phyloP scores from a whole-genome alignment of 1,284 basidiomycete genomes.

The Leccinum variabile region DNA sequence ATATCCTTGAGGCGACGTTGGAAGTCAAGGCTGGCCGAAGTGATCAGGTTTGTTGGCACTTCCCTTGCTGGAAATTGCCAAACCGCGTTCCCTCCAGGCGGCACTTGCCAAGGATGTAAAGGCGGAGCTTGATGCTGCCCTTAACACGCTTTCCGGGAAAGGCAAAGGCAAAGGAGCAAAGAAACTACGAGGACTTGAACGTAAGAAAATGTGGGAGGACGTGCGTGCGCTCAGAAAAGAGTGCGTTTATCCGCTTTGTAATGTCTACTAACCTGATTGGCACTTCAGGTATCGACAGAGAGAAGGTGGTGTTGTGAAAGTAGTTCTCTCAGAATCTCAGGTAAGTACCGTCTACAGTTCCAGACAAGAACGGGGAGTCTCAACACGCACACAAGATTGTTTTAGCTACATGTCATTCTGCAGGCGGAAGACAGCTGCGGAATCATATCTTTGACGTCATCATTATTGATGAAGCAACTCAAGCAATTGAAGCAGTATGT shows the following conservation, averaged over 20 bases:
- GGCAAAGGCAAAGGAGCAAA: constrained; percentile 78
- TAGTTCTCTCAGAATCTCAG: constrained; percentile 78
- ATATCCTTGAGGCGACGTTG: constrained; percentile 78
- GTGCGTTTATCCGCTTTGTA: constrained; percentile 42
- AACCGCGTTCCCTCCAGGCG: constrained; percentile 43
- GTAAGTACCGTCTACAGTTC: constrained; percentile 44
- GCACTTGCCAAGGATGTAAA: constrained; percentile 84
- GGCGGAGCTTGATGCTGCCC: constrained; percentile 71
- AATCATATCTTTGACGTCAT: constrained; percentile 85
- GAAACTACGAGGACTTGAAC: constrained; percentile 68
- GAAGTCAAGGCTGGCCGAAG: constrained; percentile 83
- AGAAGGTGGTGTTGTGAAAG: constrained; percentile 79
- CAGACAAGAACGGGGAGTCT: constrained; percentile 40
- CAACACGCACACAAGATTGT: constrained; percentile 59
- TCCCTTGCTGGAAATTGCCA: not conserved
- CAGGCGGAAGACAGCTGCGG: constrained; percentile 78
- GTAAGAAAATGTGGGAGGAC: constrained; percentile 90
- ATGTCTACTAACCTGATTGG: constrained; percentile 2
- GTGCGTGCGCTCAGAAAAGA: constrained; percentile 90
- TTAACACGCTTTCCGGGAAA: constrained; percentile 71
- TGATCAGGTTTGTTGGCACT: constrained; percentile 55
- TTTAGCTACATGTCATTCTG: constrained; percentile 89
- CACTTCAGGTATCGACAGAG: constrained; percentile 75
- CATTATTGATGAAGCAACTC: constrained; percentile 95
- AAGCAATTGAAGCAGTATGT: constrained; percentile 87